Evolutionary conservation across 2,329 filamentous ascomycete genomes (phyloP).

Genomic region (Colletotrichum incanum): DNA sequence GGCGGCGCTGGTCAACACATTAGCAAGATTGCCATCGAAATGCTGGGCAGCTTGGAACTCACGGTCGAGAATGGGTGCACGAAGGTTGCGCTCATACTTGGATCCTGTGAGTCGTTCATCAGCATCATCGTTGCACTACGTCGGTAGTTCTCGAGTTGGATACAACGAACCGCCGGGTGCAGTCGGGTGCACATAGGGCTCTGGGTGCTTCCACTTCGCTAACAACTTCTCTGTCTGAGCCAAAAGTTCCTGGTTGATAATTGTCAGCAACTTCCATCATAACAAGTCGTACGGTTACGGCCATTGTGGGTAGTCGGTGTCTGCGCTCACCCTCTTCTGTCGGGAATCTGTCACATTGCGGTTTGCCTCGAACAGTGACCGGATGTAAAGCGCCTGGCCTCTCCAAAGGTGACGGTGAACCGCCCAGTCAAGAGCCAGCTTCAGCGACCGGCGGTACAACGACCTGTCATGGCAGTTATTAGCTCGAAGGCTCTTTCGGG

Average conservation of each 20-base stretch:
- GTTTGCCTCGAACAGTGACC: slow-evolving; percentile 95
- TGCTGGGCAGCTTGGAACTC: slow-evolving; percentile 61
- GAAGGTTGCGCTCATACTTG: slow-evolving; percentile 96
- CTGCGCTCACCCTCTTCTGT: slow-evolving; percentile 81
- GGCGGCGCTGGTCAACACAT: slow-evolving; percentile 61
- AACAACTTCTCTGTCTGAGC: slow-evolving; percentile 90
- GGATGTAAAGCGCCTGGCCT: slow-evolving; percentile 95
- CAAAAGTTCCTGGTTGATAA: slow-evolving; percentile 78
- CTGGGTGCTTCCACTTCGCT: slow-evolving; percentile 97
- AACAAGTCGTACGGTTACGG: too few species aligned
- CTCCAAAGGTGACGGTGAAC: slow-evolving; percentile 95
- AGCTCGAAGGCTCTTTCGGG: not conserved
- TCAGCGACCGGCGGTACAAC: slow-evolving; percentile 93
- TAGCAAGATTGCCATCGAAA: not conserved
- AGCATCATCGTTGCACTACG: not conserved
- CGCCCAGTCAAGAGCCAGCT: slow-evolving; percentile 95
- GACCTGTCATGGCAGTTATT: slow-evolving; percentile 62
- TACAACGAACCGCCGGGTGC: slow-evolving; percentile 86
- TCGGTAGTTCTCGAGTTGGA: slow-evolving; percentile 6
- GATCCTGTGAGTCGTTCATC: slow-evolving; percentile 72
- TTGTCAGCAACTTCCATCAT: slow-evolving; percentile 30
- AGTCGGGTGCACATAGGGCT: slow-evolving; percentile 90
- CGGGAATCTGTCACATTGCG: slow-evolving; percentile 86
- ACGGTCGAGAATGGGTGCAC: slow-evolving; percentile 85
- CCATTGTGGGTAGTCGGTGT: too few species aligned